Evolutionary conservation across 129 eudicot species (phyloP), one percentile per base, ranked within the genome.

Genomic region (Tagetes erecta): DNA sequence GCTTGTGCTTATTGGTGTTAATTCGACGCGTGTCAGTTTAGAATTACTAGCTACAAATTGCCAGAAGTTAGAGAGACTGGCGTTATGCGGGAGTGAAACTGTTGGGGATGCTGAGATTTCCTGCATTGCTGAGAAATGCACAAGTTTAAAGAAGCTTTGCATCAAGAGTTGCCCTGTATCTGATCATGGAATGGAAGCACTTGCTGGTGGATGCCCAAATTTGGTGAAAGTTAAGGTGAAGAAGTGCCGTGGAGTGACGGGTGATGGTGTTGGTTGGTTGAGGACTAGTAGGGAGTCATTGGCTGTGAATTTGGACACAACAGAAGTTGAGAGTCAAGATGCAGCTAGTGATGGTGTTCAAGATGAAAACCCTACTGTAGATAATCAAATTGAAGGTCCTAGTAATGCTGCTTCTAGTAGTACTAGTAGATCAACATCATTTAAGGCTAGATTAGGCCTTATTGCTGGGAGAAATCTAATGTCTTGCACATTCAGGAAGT

Each of bases 161-260:
- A 84, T 90, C 64, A 90, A 87, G 82, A 86, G 86, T 60, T 86
- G 94, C 64, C 94, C 91, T 6, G 87, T 91, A 5, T 85, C 97
- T 12, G 94, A 91, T 76, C 81, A 80, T 52, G 94, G 97, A 27
- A 87, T 91, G 82, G 87, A 82, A 65, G 97, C 95, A 2, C 71
- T 91, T 44, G 97, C 91, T 1, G 58, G 79, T 67, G 95, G 97
- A 31, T 91, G 97, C 66, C 95, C 95, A 3, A 88, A 91, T 82
- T 80, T 88, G 87, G 95, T 91, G 67, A 91, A 91, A 63, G 79
- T 91, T 36, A 91, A 87, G 88, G 87, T 91, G 44, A 91, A 88
- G 91, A 91, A 91, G 64, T 91, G 97, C 59, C 84, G 76, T 34
- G 87, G 82, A 9, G 97, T 91, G 73, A 87, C 89, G 20, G 33